phyloP scores from a whole-genome alignment of 164 flowering plant genomes.

The Chimonanthus praecox region DNA sequence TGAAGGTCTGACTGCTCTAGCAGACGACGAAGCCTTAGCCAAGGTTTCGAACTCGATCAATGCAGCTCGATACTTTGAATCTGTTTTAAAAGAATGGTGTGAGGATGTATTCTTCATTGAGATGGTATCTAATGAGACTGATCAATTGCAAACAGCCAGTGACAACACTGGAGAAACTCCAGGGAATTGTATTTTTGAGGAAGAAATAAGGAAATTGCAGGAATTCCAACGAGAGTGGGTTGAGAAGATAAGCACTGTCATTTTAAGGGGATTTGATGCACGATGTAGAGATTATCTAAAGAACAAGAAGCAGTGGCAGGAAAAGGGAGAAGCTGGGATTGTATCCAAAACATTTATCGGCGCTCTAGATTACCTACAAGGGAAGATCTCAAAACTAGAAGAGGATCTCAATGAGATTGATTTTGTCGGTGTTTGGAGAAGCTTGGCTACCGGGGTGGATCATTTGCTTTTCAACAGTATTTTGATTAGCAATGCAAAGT shows the following conservation, averaged over 20 bases:
- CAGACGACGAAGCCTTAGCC: slow-evolving; percentile 63
- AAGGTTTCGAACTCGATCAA: slow-evolving; percentile 71
- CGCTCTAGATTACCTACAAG: slow-evolving; percentile 82
- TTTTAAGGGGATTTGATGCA: slow-evolving; percentile 85
- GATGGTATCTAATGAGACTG: slow-evolving; percentile 38
- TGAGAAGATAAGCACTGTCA: slow-evolving; percentile 67
- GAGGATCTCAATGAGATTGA: slow-evolving; percentile 53
- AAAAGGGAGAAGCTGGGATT: slow-evolving; percentile 58
- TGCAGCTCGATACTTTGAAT: slow-evolving; percentile 60
- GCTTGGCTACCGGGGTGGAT: slow-evolving; percentile 66
- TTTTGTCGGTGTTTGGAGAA: slow-evolving; percentile 78
- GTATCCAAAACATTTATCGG: slow-evolving; percentile 58
- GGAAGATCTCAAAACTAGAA: slow-evolving; percentile 49
- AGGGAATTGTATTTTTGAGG: slow-evolving; percentile 40
- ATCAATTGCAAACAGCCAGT: background rate
- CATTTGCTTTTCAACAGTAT: slow-evolving; percentile 49
- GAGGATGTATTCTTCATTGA: slow-evolving; percentile 86
- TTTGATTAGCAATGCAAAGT: slow-evolving; percentile 61
- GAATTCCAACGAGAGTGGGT: slow-evolving; percentile 71
- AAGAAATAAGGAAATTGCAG: slow-evolving; percentile 56
- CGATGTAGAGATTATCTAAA: slow-evolving; percentile 63
- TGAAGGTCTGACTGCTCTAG: slow-evolving; percentile 86
- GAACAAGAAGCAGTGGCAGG: slow-evolving; percentile 89
- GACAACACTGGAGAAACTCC: background rate
- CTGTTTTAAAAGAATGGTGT: slow-evolving; percentile 69